phyloP scores from a whole-genome alignment of 306 rosid genomes.

The Carpinus viminea region DNA sequence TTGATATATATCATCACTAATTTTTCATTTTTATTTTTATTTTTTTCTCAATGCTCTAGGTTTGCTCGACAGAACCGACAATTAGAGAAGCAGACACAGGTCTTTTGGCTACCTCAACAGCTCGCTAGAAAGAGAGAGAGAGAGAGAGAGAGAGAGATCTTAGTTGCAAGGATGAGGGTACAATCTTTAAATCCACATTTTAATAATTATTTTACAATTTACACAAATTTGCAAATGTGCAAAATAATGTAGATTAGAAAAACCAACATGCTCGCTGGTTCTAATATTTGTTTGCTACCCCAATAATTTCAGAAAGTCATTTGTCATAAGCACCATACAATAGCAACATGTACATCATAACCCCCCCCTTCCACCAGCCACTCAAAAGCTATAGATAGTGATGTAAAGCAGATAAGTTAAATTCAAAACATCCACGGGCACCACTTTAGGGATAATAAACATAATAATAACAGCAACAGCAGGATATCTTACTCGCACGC shows the following conservation, averaged over 20 bases:
- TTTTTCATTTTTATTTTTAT: no score
- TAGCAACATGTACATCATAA: constrained; percentile 49
- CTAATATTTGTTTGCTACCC: neutral
- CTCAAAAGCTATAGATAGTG: constrained; percentile 18
- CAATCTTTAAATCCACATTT: neutral
- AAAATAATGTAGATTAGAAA: neutral
- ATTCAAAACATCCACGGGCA: constrained; percentile 41
- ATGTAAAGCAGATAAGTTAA: constrained; percentile 21
- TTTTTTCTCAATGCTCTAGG: no score
- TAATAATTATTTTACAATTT: neutral
- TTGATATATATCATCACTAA: no score
- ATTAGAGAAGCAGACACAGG: no score
- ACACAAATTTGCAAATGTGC: neutral
- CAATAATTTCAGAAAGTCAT: constrained; percentile 23
- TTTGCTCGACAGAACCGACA: no score
- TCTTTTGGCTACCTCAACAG: no score
- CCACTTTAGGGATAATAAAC: constrained; percentile 35
- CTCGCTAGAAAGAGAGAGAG: neutral
- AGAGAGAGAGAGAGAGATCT: neutral
- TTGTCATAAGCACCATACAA: constrained; percentile 29
- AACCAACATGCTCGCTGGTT: constrained; percentile 2
- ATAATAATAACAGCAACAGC: constrained; percentile 17
- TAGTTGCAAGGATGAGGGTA: neutral
- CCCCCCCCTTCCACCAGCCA: constrained; percentile 24
- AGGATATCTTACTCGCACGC: constrained; percentile 76